Conservation (phyloP, 306 rosid genomes). For the Heteromeles arbutifolia region DNA sequence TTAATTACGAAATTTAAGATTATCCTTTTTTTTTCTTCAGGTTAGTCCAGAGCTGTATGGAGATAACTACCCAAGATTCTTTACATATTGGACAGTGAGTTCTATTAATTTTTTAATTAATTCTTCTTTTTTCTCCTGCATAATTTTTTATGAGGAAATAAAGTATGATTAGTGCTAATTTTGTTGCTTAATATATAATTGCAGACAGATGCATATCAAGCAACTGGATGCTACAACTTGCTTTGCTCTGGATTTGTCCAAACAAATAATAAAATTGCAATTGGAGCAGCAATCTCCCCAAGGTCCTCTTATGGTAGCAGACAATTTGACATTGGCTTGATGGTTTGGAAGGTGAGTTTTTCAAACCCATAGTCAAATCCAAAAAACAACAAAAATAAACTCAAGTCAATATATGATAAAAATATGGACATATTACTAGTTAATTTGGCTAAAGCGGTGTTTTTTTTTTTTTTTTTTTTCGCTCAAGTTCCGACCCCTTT, state of each 20-base stretch:
- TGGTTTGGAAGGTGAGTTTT: constrained; percentile 89
- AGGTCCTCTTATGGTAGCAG: constrained; percentile 68
- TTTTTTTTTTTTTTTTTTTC: too few relatives aligned
- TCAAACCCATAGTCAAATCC: not conserved
- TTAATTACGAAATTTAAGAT: not conserved
- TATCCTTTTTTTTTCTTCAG: constrained; percentile 29
- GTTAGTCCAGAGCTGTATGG: constrained; percentile 97
- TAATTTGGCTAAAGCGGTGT: not conserved
- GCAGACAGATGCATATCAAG: constrained; percentile 95
- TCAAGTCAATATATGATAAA: too few relatives aligned
- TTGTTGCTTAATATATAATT: constrained; percentile 2
- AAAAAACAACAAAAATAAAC: not conserved
- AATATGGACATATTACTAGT: too few relatives aligned
- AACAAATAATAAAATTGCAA: constrained; percentile 87
- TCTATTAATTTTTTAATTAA: not conserved
- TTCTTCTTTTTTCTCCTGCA: not conserved
- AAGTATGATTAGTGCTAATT: not conserved
- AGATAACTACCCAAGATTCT: constrained; percentile 88
- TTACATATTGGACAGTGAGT: constrained; percentile 99
- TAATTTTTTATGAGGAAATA: not conserved
- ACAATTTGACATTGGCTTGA: constrained; percentile 93
- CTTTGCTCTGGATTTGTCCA: constrained; percentile 95
- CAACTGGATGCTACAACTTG: constrained; percentile 97
- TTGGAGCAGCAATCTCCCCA: constrained; percentile 96
- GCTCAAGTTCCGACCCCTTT: not conserved